Base-by-base conservation (phyloP, 2,329 filamentous ascomycete species). In the Triangularia setosa region DNA sequence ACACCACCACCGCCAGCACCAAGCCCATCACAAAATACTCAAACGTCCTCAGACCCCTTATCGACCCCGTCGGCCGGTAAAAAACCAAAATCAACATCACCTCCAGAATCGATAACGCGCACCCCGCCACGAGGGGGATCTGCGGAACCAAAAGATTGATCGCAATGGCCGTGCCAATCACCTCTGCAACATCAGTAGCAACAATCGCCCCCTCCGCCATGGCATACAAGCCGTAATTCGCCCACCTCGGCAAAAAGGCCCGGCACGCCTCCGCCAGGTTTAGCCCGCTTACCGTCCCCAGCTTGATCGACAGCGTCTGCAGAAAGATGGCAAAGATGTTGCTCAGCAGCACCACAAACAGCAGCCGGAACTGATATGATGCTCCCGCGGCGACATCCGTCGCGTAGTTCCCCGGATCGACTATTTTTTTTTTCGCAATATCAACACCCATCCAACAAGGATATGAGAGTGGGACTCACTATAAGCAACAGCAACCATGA, bases 301-400 rank as follows among this genome's bases (percentile, higher is more conserved):
- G 80, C 73, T 90, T 90, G 75, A 90, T 86, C 70, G 85, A 85
- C 1, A 91, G 81, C 21, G 83, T 85, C 74, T 91, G 89, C 21
- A 91, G 79, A 68, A 90, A 85, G 61, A 91, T 90, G 69, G 89
- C 89, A 71, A 91, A 88, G 59, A 90, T 70, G 73, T 91, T 91
- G 74, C 86, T 86, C 70, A 90, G 79, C 9, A 91, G 79, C 53
- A 91, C 83, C 69, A 91, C 80, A 77, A 90, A 91, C 2, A 91
- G 81, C 33, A 91, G 80, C 48, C 79, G 81, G 77, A 87, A 91
- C 63, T 81, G 82, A 73, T 87, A 90, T 0, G 83, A 81, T 4
- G 89, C 86, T 61, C 89, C 89, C 55, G 88, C 88, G 7, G 87
- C 84, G 57, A 90, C 85, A 73, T 88, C 88, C 21, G 89, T 91